phyloP scores from a whole-genome alignment of 768 basidiomycete genomes.

The Pleurotus cornucopiae region DNA sequence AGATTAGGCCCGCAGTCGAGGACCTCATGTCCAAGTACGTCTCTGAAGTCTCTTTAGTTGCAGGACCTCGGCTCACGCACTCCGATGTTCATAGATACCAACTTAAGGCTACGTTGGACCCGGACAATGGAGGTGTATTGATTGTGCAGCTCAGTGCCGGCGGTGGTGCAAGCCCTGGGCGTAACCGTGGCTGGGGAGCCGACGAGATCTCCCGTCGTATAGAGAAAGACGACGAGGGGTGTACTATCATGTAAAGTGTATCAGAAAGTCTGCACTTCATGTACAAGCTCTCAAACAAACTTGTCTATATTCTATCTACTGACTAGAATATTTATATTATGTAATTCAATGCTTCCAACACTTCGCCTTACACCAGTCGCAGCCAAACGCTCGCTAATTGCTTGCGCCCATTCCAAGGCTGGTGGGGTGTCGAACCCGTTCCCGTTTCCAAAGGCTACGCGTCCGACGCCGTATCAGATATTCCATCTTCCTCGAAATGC shows the following conservation, averaged over 20 bases:
- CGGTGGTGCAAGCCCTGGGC: slow-evolving; percentile 8
- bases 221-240: slow-evolving; percentile 50
- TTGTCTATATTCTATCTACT: too few species aligned
- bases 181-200: slow-evolving; percentile 31
- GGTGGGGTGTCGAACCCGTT: slow-evolving; percentile 1
- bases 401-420: background rate
- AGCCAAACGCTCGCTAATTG: background rate
- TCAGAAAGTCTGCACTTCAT: too few species aligned
- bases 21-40: slow-evolving; percentile 77
- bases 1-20: slow-evolving; percentile 90
- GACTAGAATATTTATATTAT: too few species aligned
- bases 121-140: slow-evolving; percentile 79
- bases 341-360: too few species aligned
- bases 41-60: background rate
- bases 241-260: slow-evolving; percentile 60
- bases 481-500: slow-evolving; percentile 60
- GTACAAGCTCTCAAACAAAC: too few species aligned
- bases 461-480: slow-evolving; percentile 67
- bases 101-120: slow-evolving; percentile 72
- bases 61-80: background rate
- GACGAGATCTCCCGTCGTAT: slow-evolving; percentile 57
- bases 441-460: slow-evolving; percentile 49
- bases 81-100: slow-evolving; percentile 47
- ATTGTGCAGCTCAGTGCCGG: slow-evolving; percentile 60
- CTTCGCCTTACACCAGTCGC: too few species aligned